Base-by-base conservation (phyloP, 2,329 filamentous ascomycete genomes). In the Leptoxyphium fumago region DNA sequence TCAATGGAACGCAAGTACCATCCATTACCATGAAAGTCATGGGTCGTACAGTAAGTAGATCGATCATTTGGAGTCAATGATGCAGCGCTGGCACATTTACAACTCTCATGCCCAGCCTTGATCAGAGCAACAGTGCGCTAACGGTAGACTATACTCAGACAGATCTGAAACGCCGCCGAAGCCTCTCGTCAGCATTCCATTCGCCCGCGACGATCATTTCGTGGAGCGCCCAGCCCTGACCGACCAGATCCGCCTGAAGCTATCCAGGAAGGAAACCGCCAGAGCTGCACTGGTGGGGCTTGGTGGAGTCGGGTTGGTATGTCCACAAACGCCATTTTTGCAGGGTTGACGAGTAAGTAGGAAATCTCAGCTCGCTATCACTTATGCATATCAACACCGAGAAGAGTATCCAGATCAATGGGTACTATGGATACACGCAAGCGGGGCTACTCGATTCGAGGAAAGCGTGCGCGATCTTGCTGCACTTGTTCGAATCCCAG, bases 321-420 rank as follows among this genome's bases (percentile, higher is more conserved):
- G 29, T 32, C 29, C 29, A n/a, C 29, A 32, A 9, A 32, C 29
- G n/a, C 29, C 29, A n/a, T n/a, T n/a, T 10, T 32, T 32, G 29
- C 9, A 32, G 29, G 29, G 29, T n/a, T 32, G 29, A 32, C 29
- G n/a, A 32, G 29, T n/a, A n/a, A 32, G n/a, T 13, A 57, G 56
- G 8, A 58, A 57, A 38, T 52, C 54, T 2, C 53, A 57, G 29
- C 46, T 57, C 8, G 55, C 52, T 6, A 50, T 56, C 32, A 50
- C 55, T 21, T 51, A 54, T 26, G 38, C 41, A 2, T 44, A 50
- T 29, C 46, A 39, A 8, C n/a, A 48, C 2, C 43, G 40, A 15
- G 26, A 48, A 4, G 39, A 41, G 13, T 45, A 29, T 1, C 47
- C 53, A 9, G 8, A 47, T 6, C 49, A 44, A n/a, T 56, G 46